These are phyloP conservation scores for Betula pendula DNA, from an alignment of 306 rosid species.

Conservation along the genomic window DNA sequence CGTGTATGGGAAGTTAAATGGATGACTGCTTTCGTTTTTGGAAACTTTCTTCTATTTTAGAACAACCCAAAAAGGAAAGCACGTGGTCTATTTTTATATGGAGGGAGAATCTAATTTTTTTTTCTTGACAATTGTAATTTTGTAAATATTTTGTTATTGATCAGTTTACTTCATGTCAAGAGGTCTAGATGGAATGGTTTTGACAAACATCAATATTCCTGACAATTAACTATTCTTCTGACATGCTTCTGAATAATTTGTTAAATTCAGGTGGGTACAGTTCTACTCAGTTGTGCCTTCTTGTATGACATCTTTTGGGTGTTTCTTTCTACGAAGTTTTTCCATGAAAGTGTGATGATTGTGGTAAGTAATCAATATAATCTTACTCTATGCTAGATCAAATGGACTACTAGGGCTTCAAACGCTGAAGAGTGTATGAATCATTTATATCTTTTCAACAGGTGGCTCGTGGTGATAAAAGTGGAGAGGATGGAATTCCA, in stretches of 20 bases:
- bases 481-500: constrained; percentile 95
- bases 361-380: constrained; percentile 64
- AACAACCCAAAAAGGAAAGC: background rate
- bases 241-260: constrained; percentile 28
- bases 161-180: background rate
- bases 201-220: background rate
- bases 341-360: constrained; percentile 96
- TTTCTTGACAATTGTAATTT: background rate
- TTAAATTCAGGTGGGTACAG: constrained; percentile 80
- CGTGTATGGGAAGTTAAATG: background rate
- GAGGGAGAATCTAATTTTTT: background rate
- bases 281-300: constrained; percentile 89
- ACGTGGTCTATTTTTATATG: no score
- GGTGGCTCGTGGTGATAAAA: constrained; percentile 92
- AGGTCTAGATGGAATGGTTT: background rate
- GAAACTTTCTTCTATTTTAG: background rate
- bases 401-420: constrained; percentile 17
- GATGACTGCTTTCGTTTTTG: background rate
- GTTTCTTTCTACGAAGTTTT: constrained; percentile 74
- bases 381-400: constrained; percentile 11
- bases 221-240: constrained; percentile 15
- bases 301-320: constrained; percentile 96
- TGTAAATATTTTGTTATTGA: background rate
- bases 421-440: constrained; percentile 6
- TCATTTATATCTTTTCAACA: constrained; percentile 23